Base-by-base conservation (phyloP, 2,329 filamentous ascomycete genomes). In the Ophiostoma triangulosporum region DNA sequence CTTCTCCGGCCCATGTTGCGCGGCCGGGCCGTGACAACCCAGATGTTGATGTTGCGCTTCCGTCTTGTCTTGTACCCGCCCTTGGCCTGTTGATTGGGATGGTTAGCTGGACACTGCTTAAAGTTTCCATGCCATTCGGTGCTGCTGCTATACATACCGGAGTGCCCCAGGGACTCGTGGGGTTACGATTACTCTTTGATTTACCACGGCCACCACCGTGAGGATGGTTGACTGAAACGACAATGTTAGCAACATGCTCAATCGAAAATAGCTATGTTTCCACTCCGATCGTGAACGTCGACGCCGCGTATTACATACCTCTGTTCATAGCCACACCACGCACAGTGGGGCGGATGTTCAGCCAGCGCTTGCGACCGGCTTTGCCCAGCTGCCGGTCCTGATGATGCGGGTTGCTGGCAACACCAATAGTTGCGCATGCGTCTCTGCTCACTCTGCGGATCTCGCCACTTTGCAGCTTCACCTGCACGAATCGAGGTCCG, bases 201-300 rank as follows among this genome's bases (percentile, higher is more conserved):
- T 98, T 98, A 74, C 93, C 93, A 77, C 94, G 82, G 70, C 93
- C 93, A 86, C 93, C 93, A 79, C 93, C 93, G 69, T 98, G 93
- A 64, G 93, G 93, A 77, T 98, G 93, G 65, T 98, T 93, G 63
- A 83, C 86, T 81, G 63, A 45, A 57, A 11, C 50, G 15, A 26
- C 22, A 17, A 4, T 46, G 40, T 46, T 46, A 46, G 43, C 26
- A 46, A 20, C 9, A 33, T 12, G 33, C 29, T 12, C 29, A 32
- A 8, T 20, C 15, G 24, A 20, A 22, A 53, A 12, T 40, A 20
- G 24, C 17, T 22, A 20, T 31, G n/a, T 9, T 11, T 20, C n/a
- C n/a, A n/a, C n/a, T n/a, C n/a, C n/a, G n/a, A n/a, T n/a, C n/a
- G n/a, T n/a, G n/a, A n/a, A n/a, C n/a, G 6, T 11, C n/a, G 8